These are phyloP conservation scores for Elsinoe fawcettii DNA, from an alignment of 2,329 filamentous ascomycete species.

Conservation along the genomic window DNA sequence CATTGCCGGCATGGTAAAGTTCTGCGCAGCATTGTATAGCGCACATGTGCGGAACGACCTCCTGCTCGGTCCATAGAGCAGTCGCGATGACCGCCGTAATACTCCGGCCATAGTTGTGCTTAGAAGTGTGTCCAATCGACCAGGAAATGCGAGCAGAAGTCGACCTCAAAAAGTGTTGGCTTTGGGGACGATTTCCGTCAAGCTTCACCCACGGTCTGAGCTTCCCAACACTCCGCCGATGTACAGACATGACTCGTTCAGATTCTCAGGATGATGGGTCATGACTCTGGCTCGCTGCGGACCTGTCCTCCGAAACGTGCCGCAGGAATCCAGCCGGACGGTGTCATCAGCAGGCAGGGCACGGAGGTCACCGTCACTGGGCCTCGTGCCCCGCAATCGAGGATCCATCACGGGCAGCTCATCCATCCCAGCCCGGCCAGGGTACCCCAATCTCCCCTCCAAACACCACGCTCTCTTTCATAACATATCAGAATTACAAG, in stretches of 20 bases:
- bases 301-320: not conserved
- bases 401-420: slow-evolving; percentile 6
- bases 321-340: not conserved
- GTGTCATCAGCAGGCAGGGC: not conserved
- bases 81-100: slow-evolving; percentile 6
- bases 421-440: slow-evolving; percentile 1
- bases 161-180: slow-evolving; percentile 5
- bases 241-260: not conserved
- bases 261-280: not conserved
- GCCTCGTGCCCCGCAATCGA: slow-evolving; percentile 8
- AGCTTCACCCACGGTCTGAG: slow-evolving; percentile 10
- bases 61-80: slow-evolving; percentile 1
- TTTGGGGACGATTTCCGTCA: not conserved
- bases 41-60: slow-evolving; percentile 16
- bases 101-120: slow-evolving; percentile 8
- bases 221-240: slow-evolving; percentile 2
- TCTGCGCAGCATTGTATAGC: slow-evolving; percentile 56
- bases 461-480: slow-evolving; percentile 2
- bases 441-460: slow-evolving; percentile 9
- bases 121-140: not conserved
- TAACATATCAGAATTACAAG: not conserved
- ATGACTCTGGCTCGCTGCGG: not conserved
- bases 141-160: not conserved
- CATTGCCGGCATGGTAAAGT: slow-evolving; percentile 84
- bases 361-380: not conserved